Conservation (phyloP, 2,329 filamentous ascomycete genomes). For the Neonectria faginata region DNA sequence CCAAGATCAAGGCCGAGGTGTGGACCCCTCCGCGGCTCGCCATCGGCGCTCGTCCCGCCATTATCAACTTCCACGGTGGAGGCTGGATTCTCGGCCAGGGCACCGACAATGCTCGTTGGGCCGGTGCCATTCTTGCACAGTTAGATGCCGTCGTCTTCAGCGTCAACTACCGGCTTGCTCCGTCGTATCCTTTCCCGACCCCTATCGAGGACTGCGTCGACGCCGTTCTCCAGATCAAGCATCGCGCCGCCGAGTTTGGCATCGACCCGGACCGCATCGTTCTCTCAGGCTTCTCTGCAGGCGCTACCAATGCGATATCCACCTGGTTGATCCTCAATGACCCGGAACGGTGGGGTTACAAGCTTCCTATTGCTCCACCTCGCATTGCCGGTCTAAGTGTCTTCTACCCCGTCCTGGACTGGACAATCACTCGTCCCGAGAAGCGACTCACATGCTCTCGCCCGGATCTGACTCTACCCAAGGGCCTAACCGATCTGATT, state of each 20-base stretch:
- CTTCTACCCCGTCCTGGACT: slow-evolving; percentile 74
- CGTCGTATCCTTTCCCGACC: slow-evolving; percentile 72
- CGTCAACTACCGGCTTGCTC: slow-evolving; percentile 76
- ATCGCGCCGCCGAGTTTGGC: slow-evolving; percentile 66
- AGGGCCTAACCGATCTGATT: slow-evolving; percentile 70
- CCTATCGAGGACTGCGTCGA: slow-evolving; percentile 75
- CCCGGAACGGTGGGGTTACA: slow-evolving; percentile 55
- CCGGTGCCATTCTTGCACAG: slow-evolving; percentile 62
- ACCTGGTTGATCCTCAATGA: slow-evolving; percentile 60
- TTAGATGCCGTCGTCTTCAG: slow-evolving; percentile 70
- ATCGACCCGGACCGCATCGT: slow-evolving; percentile 68
- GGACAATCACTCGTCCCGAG: slow-evolving; percentile 66
- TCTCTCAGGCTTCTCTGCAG: slow-evolving; percentile 73
- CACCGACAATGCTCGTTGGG: slow-evolving; percentile 73
- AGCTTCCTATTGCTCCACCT: slow-evolving; percentile 54
- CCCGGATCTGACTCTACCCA: slow-evolving; percentile 69
- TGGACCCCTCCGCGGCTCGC: slow-evolving; percentile 53
- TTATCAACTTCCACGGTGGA: slow-evolving; percentile 76
- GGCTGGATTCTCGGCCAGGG: slow-evolving; percentile 73
- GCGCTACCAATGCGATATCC: slow-evolving; percentile 66
- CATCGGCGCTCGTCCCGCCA: slow-evolving; percentile 59
- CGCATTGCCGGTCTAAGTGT: slow-evolving; percentile 64
- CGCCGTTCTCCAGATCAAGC: slow-evolving; percentile 70
- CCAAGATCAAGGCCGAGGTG: slow-evolving; percentile 60
- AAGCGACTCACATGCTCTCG: slow-evolving; percentile 65